Evolutionary conservation across 2,329 filamentous ascomycete species (phyloP).

Genomic region (Sordariomycetes sp.): DNA sequence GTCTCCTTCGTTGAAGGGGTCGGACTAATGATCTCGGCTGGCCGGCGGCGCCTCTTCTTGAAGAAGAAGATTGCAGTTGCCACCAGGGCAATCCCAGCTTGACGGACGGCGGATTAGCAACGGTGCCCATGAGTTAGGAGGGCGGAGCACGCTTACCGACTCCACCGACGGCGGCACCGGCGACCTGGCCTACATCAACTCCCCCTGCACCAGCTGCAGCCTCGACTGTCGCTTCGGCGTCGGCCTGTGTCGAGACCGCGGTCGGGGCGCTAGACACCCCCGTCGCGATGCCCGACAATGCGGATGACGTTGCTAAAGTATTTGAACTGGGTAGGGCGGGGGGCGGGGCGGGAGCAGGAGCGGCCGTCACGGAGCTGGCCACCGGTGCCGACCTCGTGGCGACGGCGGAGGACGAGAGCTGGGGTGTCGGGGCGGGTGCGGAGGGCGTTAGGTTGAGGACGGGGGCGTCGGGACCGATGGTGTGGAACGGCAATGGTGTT

Average conservation of each 20-base stretch:
- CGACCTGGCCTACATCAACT: not conserved
- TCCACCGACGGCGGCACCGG: not conserved
- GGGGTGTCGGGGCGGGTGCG: no score
- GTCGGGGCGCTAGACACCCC: no score
- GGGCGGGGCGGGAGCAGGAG: no score
- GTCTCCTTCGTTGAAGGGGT: not conserved
- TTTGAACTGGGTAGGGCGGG: no score
- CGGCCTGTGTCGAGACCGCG: not conserved
- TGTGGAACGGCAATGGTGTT: no score
- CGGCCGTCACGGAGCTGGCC: no score
- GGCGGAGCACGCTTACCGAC: not conserved
- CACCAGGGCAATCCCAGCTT: not conserved
- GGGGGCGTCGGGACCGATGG: no score
- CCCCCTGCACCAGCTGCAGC: not conserved
- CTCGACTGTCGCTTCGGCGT: not conserved
- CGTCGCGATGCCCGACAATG: no score
- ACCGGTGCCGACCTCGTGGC: no score
- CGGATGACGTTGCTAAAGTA: no score
- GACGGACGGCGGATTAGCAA: not conserved
- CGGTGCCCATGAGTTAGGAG: not conserved
- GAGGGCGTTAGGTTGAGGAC: no score
- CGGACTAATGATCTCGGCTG: not conserved
- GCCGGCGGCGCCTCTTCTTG: not conserved
- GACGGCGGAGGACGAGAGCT: no score
- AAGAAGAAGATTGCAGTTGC: not conserved